Evolutionary conservation across 768 basidiomycete genomes (phyloP).

Genomic region (Dacryopinax spathularia): DNA sequence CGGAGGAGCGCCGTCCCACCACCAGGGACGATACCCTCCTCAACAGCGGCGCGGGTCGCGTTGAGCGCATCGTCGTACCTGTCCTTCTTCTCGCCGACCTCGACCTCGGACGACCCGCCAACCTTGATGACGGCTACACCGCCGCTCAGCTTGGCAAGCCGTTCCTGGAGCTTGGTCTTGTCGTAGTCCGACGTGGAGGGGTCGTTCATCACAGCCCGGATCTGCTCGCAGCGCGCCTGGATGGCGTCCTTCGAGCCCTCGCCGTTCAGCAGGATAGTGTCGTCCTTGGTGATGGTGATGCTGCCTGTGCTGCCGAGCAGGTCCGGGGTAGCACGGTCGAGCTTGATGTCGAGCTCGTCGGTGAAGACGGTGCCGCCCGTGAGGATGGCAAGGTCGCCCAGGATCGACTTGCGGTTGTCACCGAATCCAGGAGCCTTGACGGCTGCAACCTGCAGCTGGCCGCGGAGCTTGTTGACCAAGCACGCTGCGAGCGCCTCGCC

Average conservation of each 20-base stretch:
- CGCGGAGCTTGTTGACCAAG: conserved; percentile 98
- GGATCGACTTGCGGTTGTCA: conserved; percentile 96
- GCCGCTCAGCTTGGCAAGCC: conserved; percentile 87
- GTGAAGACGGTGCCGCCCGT: conserved; percentile 98
- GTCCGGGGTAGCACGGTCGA: conserved; percentile 77
- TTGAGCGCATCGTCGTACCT: conserved; percentile 93
- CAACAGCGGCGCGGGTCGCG: conserved; percentile 95
- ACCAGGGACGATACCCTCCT: conserved; percentile 95
- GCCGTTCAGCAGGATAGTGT: conserved; percentile 91
- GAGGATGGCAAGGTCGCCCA: conserved; percentile 92
- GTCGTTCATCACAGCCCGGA: conserved; percentile 70
- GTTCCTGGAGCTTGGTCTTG: conserved; percentile 87
- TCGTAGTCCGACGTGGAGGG: conserved; percentile 83
- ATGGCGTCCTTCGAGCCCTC: conserved; percentile 82
- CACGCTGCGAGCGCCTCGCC: conserved; percentile 96
- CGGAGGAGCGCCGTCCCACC: conserved; percentile 90
- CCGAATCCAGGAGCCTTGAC: conserved; percentile 98
- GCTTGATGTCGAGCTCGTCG: conserved; percentile 91
- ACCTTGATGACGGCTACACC: conserved; percentile 99
- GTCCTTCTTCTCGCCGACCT: conserved; percentile 99
- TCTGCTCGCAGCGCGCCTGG: conserved; percentile 88
- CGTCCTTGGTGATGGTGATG: conserved; percentile 93
- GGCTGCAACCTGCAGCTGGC: conserved; percentile 84
- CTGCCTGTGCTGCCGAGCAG: conserved; percentile 82
- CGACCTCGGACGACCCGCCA: conserved; percentile 84